Percentiles rank a stretch among this genome's conserved stretches.
These are phyloP conservation scores for Leucocoprinus leucothites DNA, from an alignment of 768 basidiomycete genomes.

Conservation along the genomic window DNA sequence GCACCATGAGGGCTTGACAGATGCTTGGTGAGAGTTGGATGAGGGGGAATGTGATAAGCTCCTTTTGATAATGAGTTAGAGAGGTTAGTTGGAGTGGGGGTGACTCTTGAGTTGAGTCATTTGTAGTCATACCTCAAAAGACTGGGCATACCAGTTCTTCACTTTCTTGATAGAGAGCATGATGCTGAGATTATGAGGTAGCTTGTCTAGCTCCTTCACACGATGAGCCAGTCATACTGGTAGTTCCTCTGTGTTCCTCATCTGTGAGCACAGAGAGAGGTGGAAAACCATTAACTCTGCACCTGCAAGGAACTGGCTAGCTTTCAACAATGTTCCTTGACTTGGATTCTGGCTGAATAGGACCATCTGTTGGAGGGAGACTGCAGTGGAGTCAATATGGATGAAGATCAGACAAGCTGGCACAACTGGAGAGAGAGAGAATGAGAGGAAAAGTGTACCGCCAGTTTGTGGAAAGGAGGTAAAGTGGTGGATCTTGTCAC, in stretches of 20 bases:
- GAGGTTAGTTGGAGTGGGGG: background rate
- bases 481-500: conserved; percentile 91
- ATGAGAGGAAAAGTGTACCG: conserved; percentile 58
- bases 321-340: conserved; percentile 91
- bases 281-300: background rate
- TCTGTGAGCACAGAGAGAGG: background rate
- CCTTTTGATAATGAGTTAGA: conserved; percentile 44
- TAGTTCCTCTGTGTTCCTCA: conserved; percentile 68
- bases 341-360: conserved; percentile 95
- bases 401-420: too few species aligned
- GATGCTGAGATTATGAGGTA: conserved; percentile 86
- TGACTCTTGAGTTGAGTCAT: background rate
- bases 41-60: conserved; percentile 83
- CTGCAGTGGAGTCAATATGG: conserved; percentile 33
- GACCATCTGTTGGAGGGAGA: conserved; percentile 97
- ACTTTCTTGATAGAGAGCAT: conserved; percentile 95
- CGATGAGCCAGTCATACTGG: conserved; percentile 94
- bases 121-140: conserved; percentile 83
- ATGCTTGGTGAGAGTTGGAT: conserved; percentile 68
- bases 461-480: conserved; percentile 92
- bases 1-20: conserved; percentile 58
- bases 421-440: too few species aligned
- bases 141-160: conserved; percentile 99
- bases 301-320: conserved; percentile 86
- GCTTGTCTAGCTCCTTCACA: conserved; percentile 91